Base-by-base conservation (phyloP, 2,329 filamentous ascomycete species). In the Diplodia mutila region DNA sequence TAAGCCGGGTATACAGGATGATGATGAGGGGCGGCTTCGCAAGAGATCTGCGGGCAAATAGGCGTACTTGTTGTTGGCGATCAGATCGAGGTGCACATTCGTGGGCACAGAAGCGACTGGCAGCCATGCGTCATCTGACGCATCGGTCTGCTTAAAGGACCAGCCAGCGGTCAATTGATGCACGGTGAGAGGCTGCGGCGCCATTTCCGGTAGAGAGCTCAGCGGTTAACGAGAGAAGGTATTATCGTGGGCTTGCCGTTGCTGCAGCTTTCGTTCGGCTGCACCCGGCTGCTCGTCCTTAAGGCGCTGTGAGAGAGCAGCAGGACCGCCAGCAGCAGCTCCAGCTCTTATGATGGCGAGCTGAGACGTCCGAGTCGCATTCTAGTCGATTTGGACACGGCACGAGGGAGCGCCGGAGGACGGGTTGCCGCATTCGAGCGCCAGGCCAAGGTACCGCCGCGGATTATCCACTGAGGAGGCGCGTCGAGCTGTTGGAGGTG, bases 51-150 rank as follows among this genome's bases (percentile, higher is more conserved):
- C 57, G 18, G 39, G 57, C 57, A 61, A 61, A 61, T 61, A 39
- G 55, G 29, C 78, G 69, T 75, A 83, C 82, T 79, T 81, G 65
- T 78, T 76, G 72, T 84, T 76, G 67, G 80, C 79, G 42, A 84
- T 79, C 66, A 84, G 73, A 68, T 84, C 82, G 57, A 83, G 72
- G 69, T 84, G 82, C 27, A 84, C 78, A 71, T 83, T 83, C 1
- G 82, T 83, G 6, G 82, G 82, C 7, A 84, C 80, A 53, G 71
- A 75, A 53, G 78, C 76, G 42, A 82, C 81, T 2, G 80, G 74
- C 53, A 83, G 72, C 82, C 82, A 84, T n/a, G 72, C 73, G 70
- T 76, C 68, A 39, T 81, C 73, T 23, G 75, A 72, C 3, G 72
- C 69, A 67, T 81, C 76, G 18, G 78, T 76, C 70, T 83, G 79